These are phyloP conservation scores for Brassica balearica DNA, from an alignment of 441 rosid species.

Conservation along the genomic window DNA sequence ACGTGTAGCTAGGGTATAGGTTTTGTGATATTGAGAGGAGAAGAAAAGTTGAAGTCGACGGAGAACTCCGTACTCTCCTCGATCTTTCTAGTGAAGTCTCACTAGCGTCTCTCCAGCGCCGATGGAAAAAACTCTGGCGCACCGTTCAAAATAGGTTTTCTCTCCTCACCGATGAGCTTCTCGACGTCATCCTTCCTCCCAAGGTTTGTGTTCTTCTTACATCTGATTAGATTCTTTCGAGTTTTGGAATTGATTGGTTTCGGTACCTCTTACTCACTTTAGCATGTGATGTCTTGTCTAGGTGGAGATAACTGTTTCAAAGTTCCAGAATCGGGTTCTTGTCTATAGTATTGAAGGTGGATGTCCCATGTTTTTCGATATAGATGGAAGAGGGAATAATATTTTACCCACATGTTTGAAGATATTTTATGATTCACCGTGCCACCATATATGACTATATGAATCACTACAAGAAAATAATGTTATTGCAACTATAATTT, in stretches of 20 bases:
- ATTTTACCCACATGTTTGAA: conserved; percentile 78
- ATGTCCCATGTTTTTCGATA: conserved; percentile 82
- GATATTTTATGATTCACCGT: conserved; percentile 4
- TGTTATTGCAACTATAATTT: too few species aligned
- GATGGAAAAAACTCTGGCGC: conserved; percentile 85
- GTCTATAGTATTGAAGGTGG: conserved; percentile 84
- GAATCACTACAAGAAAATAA: too few species aligned
- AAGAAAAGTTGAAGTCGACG: too few species aligned
- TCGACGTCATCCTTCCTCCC: conserved; percentile 81
- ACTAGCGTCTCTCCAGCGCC: conserved; percentile 95
- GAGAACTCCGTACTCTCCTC: too few species aligned
- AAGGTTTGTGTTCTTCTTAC: conserved; percentile 52
- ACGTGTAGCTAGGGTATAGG: too few species aligned
- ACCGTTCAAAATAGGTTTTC: conserved; percentile 66
- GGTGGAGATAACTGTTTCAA: conserved; percentile 84
- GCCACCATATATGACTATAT: too few species aligned
- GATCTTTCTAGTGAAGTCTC: conserved; percentile 58
- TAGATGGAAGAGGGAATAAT: conserved; percentile 88
- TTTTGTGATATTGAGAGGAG: too few species aligned
- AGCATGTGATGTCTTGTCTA: conserved; percentile 31
- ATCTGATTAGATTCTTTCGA: conserved; percentile 13
- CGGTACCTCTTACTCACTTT: background rate
- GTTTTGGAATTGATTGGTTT: conserved; percentile 2
- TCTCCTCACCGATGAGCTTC: conserved; percentile 70
- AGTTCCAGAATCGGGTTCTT: conserved; percentile 82